phyloP scores from a whole-genome alignment of 371 early-diverging fungal genomes.

The Chytridium lagenaria region DNA sequence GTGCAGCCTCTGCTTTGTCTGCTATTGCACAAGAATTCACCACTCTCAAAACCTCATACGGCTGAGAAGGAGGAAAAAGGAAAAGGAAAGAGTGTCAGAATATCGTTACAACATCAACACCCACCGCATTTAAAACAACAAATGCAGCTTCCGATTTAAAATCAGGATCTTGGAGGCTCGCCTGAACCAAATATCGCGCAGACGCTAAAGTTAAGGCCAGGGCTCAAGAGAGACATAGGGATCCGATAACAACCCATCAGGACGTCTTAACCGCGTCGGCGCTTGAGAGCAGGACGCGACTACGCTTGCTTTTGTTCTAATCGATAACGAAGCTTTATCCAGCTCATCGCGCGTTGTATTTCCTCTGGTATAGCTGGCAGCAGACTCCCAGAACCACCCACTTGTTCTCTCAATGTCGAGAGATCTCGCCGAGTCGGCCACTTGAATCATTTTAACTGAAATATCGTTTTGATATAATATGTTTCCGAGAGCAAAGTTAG shows the following conservation, averaged over 20 bases:
- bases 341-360: too few relatives aligned
- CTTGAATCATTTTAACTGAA: neutral
- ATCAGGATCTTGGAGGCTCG: neutral
- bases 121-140: too few relatives aligned
- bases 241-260: too few relatives aligned
- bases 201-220: neutral
- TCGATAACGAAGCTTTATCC: neutral
- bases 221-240: neutral
- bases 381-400: neutral
- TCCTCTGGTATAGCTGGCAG: too few relatives aligned
- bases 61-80: too few relatives aligned
- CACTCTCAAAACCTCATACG: slow-evolving; percentile 6
- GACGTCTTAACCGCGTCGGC: too few relatives aligned
- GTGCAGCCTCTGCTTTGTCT: neutral
- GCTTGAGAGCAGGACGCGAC: neutral
- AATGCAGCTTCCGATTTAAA: neutral
- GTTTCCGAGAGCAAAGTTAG: neutral
- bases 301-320: neutral
- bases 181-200: neutral
- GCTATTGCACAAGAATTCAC: neutral
- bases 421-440: neutral
- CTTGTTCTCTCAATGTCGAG: neutral
- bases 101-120: too few relatives aligned
- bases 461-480: neutral
- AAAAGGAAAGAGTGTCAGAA: too few relatives aligned